phyloP scores from a whole-genome alignment of 495 filamentous ascomycete genomes.

The Aspergillus olivimuriae region DNA sequence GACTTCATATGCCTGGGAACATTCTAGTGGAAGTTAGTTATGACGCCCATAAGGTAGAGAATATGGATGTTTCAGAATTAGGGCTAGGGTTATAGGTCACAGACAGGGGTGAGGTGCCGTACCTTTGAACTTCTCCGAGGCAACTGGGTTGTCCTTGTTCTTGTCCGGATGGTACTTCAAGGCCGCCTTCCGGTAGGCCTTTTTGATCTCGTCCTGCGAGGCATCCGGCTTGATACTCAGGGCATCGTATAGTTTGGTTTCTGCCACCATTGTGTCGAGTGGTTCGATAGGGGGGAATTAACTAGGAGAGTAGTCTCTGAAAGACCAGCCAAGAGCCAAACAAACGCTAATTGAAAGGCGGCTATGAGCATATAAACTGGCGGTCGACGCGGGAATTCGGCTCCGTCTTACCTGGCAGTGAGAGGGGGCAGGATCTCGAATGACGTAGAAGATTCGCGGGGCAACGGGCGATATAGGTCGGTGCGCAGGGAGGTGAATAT shows the following conservation, averaged over 20 bases:
- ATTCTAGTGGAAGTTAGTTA: constrained; percentile 45
- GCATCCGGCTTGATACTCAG: constrained; percentile 72
- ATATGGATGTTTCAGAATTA: too few species aligned
- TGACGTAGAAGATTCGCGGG: constrained; percentile 34
- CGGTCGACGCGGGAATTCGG: too few species aligned
- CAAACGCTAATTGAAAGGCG: constrained; percentile 3
- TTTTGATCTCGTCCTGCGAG: constrained; percentile 91
- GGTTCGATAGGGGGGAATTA: too few species aligned
- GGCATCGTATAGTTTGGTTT: constrained; percentile 79
- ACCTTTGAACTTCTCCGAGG: constrained; percentile 84
- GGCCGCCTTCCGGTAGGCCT: constrained; percentile 89
- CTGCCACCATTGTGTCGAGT: constrained; percentile 76
- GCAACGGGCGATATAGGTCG: not conserved
- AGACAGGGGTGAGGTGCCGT: constrained; percentile 11
- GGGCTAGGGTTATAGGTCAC: too few species aligned
- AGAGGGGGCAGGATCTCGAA: constrained; percentile 25
- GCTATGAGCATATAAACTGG: not conserved
- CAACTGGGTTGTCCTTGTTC: constrained; percentile 82
- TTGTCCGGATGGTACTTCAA: constrained; percentile 96
- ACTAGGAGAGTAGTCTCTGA: too few species aligned
- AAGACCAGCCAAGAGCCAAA: not conserved
- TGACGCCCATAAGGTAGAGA: too few species aligned
- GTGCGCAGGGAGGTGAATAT: too few species aligned
- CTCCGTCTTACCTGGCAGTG: constrained; percentile 1
- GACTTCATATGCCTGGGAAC: constrained; percentile 96